These are phyloP conservation scores for Pisolithus albus DNA, from an alignment of 768 basidiomycete species.

Conservation along the genomic window DNA sequence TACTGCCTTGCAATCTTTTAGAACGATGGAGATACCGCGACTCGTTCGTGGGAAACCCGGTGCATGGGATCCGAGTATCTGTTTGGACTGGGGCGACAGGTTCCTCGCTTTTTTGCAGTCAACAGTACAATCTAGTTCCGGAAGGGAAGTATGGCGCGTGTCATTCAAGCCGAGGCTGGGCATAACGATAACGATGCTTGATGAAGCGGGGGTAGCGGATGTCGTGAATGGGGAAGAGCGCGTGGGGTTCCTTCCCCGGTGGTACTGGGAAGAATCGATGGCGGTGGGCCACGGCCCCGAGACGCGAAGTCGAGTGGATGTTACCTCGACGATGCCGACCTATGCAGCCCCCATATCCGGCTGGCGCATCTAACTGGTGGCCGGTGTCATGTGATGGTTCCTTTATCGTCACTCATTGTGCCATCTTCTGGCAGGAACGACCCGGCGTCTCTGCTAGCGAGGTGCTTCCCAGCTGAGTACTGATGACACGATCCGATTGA, in stretches of 20 bases:
- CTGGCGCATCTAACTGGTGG: constrained; percentile 17
- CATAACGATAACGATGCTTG: constrained; percentile 44
- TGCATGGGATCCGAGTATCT: constrained; percentile 72
- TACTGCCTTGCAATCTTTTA: constrained; percentile 60
- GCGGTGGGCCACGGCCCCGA: constrained; percentile 1
- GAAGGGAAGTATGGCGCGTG: constrained; percentile 60
- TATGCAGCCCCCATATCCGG: neutral
- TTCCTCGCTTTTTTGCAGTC: constrained; percentile 53
- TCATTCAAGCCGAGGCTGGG: constrained; percentile 56
- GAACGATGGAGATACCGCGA: constrained; percentile 74
- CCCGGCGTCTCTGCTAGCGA: constrained; percentile 4
- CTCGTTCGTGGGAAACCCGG: constrained; percentile 65
- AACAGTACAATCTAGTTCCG: constrained; percentile 20
- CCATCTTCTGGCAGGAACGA: constrained; percentile 4
- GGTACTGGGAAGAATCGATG: constrained; percentile 47
- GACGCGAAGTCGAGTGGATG: constrained; percentile 5
- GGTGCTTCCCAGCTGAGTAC: constrained; percentile 3
- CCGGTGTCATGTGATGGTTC: constrained; percentile 15
- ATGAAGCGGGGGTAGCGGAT: constrained; percentile 43
- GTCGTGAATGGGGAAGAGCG: constrained; percentile 64
- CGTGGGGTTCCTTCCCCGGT: constrained; percentile 71
- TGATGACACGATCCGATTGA: constrained; percentile 17
- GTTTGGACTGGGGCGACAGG: constrained; percentile 65
- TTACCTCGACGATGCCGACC: constrained; percentile 3
- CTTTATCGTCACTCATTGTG: constrained; percentile 9